Evolutionary conservation across 257 asterid genomes (phyloP).

Genomic region (Henckelia pumila): DNA sequence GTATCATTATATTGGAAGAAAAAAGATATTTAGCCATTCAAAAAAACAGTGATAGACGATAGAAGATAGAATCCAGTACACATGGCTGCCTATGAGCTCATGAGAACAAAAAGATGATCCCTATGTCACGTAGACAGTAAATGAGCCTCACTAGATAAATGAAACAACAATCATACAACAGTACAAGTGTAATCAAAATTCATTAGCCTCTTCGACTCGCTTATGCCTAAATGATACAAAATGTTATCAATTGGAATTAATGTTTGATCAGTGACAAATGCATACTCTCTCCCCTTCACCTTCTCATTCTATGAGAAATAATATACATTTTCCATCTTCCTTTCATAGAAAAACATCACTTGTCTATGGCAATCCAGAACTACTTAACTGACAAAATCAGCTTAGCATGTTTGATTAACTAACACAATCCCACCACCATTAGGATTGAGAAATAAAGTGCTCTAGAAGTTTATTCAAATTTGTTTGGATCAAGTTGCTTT

Average conservation of each 20-base stretch:
- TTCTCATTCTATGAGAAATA: background rate
- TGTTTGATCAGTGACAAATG: no score
- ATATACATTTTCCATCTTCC: background rate
- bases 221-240: background rate
- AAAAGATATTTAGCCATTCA: constrained; percentile 15
- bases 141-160: background rate
- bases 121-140: background rate
- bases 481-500: constrained; percentile 4
- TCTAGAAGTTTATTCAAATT: background rate
- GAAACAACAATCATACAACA: constrained; percentile 16
- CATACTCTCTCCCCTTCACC: background rate
- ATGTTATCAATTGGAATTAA: background rate
- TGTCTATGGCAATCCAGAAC: constrained; percentile 2
- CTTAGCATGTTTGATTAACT: background rate
- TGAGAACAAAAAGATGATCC: background rate
- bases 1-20: constrained; percentile 7
- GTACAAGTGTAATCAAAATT: constrained; percentile 1
- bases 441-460: constrained; percentile 1
- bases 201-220: background rate
- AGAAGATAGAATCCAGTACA: constrained; percentile 5
- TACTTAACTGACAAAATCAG: background rate
- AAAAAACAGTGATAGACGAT: constrained; percentile 12
- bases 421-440: constrained; percentile 14
- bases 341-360: background rate
- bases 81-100: constrained; percentile 14